A percentile compares a stretch with the other conserved stretches of the same genome.
These are phyloP conservation scores for Eucalyptus brandiana DNA, from an alignment of 345 rosid genomes.

Conservation along the genomic window DNA sequence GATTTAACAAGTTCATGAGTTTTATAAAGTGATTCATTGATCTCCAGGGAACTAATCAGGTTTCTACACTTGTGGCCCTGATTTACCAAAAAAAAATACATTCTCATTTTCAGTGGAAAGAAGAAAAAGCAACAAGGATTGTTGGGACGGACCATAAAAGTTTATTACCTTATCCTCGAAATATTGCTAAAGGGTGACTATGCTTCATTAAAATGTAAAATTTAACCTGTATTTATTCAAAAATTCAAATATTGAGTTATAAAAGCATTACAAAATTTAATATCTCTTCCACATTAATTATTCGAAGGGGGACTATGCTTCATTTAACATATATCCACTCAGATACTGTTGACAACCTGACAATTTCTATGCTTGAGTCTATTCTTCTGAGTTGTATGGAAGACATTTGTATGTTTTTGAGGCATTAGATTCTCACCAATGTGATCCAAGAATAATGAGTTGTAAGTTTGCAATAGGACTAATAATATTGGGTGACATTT, in stretches of 20 bases:
- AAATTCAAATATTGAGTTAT: neutral
- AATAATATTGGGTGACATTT: neutral
- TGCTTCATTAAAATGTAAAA: neutral
- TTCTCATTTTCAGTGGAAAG: neutral
- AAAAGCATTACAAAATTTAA: no score
- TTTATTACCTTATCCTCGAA: neutral
- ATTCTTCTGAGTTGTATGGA: no score
- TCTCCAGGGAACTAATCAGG: neutral
- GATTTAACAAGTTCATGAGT: neutral
- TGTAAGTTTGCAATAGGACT: neutral
- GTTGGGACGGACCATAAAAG: neutral
- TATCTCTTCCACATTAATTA: no score
- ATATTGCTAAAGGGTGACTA: neutral
- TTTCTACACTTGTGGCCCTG: neutral
- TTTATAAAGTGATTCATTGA: neutral
- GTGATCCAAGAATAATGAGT: neutral
- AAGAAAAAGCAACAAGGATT: neutral
- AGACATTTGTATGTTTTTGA: no score
- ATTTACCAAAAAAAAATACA: neutral
- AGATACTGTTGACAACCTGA: accelerated
- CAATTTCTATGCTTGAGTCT: no score
- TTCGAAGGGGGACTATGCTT: no score
- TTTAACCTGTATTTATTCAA: neutral
- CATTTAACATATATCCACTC: no score
- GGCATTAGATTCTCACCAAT: no score